Evolutionary conservation across 2,329 filamentous ascomycete genomes (phyloP).

Genomic region (Cercospora zeae-maydis): DNA sequence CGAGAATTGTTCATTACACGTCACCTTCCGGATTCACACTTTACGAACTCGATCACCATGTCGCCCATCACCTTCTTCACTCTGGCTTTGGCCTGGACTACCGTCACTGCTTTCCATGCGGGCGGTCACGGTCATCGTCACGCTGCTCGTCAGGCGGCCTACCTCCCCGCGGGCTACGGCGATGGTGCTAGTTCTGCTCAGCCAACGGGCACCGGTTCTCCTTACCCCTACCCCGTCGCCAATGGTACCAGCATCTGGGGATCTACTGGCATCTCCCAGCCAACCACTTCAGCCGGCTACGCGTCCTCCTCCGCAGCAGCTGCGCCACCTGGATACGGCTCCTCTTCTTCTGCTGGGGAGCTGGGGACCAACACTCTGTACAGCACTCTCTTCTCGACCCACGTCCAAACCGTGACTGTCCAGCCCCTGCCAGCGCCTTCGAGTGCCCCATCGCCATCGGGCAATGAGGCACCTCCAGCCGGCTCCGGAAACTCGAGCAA

Average conservation of each 20-base stretch:
- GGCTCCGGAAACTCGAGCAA: constrained; percentile 6
- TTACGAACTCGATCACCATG: constrained; percentile 30
- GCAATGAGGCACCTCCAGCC: constrained; percentile 9
- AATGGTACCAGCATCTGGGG: constrained; percentile 31
- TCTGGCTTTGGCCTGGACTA: constrained; percentile 43
- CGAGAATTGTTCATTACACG: not conserved
- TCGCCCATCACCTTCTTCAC: constrained; percentile 40
- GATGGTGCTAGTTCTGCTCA: constrained; percentile 30
- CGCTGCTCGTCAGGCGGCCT: constrained; percentile 24
- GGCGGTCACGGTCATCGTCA: constrained; percentile 18
- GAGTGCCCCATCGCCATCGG: not conserved
- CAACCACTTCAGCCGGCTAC: constrained; percentile 3
- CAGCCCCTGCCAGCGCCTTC: not conserved
- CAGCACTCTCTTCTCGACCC: constrained; percentile 17
- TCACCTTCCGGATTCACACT: constrained; percentile 5
- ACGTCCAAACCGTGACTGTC: constrained; percentile 21
- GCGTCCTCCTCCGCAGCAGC: not conserved
- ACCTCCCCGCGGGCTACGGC: constrained; percentile 23
- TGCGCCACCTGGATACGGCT: not conserved
- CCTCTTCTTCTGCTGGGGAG: constrained; percentile 4
- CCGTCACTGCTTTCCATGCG: constrained; percentile 31
- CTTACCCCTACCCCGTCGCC: constrained; percentile 30
- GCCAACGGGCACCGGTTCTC: constrained; percentile 23
- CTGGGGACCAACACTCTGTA: constrained; percentile 5
- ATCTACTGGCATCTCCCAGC: constrained; percentile 23